Conservation (phyloP, 2,329 filamentous ascomycete species). For the Colletotrichum sp. region DNA sequence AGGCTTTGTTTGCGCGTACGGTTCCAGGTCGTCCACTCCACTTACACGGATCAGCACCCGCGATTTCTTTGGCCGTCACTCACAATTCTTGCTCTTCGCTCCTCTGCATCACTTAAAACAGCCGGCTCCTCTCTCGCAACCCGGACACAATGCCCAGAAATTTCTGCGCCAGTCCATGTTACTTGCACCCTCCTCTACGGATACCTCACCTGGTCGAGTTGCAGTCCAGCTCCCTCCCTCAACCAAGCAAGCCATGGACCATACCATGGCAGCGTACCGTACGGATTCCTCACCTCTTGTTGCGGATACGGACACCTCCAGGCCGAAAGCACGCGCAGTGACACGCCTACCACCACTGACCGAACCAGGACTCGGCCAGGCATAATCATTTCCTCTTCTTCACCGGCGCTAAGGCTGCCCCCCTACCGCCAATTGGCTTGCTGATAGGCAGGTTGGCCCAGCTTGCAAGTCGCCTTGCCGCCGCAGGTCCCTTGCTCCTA, state of each 20-base stretch:
- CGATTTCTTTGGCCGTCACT: not conserved
- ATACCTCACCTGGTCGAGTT: not conserved
- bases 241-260: not conserved
- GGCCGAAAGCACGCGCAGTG: not conserved
- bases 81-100: not conserved
- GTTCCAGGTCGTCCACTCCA: not conserved
- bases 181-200: constrained; percentile 6
- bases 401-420: constrained; percentile 5
- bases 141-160: not conserved
- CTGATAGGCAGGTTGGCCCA: not conserved
- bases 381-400: constrained; percentile 4
- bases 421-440: not conserved
- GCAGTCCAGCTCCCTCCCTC: not conserved
- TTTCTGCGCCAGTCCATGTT: not conserved
- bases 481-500: not conserved
- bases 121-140: not conserved
- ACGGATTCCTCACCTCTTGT: not conserved
- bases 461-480: not conserved
- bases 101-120: not conserved
- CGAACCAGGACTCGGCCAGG: not conserved
- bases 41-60: constrained; percentile 6
- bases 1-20: not conserved
- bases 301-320: not conserved
- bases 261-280: not conserved
- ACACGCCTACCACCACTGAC: not conserved